A percentile compares a stretch with the other conserved stretches of the same genome.
These are phyloP conservation scores for Xylaria cubensis DNA, from an alignment of 495 filamentous ascomycete species.

Conservation along the genomic window DNA sequence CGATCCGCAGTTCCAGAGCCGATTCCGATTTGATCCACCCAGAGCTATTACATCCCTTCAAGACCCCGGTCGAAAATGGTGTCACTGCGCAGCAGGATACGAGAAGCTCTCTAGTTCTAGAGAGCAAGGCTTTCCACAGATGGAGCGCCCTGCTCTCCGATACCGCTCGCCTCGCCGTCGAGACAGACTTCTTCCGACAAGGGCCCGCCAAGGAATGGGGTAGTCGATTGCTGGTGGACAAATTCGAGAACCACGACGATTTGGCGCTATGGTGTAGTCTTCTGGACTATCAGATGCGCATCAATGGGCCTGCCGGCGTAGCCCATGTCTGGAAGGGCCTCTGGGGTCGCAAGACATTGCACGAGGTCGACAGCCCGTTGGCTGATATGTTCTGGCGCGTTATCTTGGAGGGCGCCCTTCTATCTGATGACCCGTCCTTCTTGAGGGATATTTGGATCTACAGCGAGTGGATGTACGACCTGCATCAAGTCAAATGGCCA, in stretches of 20 bases:
- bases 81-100: slow-evolving; percentile 3
- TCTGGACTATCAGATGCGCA: slow-evolving; percentile 64
- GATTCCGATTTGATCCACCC: slow-evolving; percentile 22
- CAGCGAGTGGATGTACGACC: slow-evolving; percentile 57
- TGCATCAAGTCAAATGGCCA: slow-evolving; percentile 58
- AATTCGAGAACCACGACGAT: slow-evolving; percentile 54
- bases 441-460: slow-evolving; percentile 61
- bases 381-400: slow-evolving; percentile 66
- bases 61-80: background rate
- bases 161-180: slow-evolving; percentile 42
- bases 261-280: slow-evolving; percentile 70
- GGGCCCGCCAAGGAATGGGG: slow-evolving; percentile 39
- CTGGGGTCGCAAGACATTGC: slow-evolving; percentile 39
- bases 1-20: background rate
- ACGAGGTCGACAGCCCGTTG: slow-evolving; percentile 34
- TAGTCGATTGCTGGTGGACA: slow-evolving; percentile 61
- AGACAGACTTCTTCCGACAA: slow-evolving; percentile 57
- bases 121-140: slow-evolving; percentile 33
- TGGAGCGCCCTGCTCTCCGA: slow-evolving; percentile 36
- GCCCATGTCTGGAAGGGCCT: slow-evolving; percentile 42
- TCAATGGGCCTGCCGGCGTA: slow-evolving; percentile 65
- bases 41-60: slow-evolving; percentile 9
- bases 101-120: slow-evolving; percentile 28
- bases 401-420: slow-evolving; percentile 55
- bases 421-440: slow-evolving; percentile 42